Evolutionary conservation across 2,329 filamentous ascomycete genomes (phyloP), one percentile per base, ranked within the genome.

Genomic region (Xylariaceae sp.): DNA sequence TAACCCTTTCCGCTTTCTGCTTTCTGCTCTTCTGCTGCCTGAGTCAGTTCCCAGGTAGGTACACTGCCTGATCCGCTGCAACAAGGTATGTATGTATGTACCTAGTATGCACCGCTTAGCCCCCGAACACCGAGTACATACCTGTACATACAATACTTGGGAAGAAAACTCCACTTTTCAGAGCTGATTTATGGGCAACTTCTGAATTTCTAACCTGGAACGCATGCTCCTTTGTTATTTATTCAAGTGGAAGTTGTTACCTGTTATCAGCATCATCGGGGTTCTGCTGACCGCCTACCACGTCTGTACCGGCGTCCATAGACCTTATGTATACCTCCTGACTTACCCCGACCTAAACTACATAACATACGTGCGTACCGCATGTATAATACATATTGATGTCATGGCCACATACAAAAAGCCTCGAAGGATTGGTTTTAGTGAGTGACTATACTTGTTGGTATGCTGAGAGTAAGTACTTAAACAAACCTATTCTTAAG

Each of bases 11-110:
- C 52, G 44, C 49, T 54, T 40, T 37, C 44, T n/a, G 48, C 56
- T 52, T 44, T 54, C 44, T 54, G 47, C 48, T 48, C 40, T 29
- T 5, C 26, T 37, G 50, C 20, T 43, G 49, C 54, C 54, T 60
- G 57, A 60, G 54, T 60, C 57, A 48, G 58, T 48, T 47, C 26
- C 46, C 41, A 20, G 48, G n/a, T n/a, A n/a, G n/a, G n/a, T n/a
- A n/a, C 9, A 26, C 45, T 44, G 47, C 32, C 48, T 50, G 47
- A 29, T 41, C 40, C 50, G n/a, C 43, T 37, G 32, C 3, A 12
- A 16, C 32, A 37, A 37, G 26, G 26, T 29, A 29, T 10, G 5
- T 29, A 10, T 29, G 10, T 5, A 10, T 29, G 10, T 29, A 6
- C 32, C 3, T 7, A 14, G 23, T 26, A 37, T 37, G 32, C 32